A percentile compares a stretch with the other conserved stretches of the same genome.
Conservation (phyloP, 2,329 filamentous ascomycete species). For the Ceratocystis variospora region DNA sequence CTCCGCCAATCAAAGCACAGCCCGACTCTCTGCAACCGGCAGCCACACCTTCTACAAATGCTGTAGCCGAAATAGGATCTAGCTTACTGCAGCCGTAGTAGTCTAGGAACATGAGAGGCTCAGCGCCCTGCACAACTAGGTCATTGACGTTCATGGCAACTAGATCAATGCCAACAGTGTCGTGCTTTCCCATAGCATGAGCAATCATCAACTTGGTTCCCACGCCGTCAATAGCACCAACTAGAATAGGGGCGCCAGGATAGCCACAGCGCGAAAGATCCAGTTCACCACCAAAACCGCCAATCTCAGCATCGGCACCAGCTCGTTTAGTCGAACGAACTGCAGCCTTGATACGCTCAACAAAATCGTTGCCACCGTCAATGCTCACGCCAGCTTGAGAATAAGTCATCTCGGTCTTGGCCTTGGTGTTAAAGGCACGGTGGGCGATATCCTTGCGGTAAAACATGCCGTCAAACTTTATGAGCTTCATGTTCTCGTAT, state of each 20-base stretch:
- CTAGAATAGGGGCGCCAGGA: constrained; percentile 53
- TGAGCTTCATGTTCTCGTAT: constrained; percentile 62
- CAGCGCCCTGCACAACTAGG: constrained; percentile 86
- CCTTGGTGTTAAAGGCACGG: constrained; percentile 44
- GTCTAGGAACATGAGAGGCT: constrained; percentile 91
- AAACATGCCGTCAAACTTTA: constrained; percentile 80
- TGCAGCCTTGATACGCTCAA: constrained; percentile 78
- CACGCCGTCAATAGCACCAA: constrained; percentile 92
- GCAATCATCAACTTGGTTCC: constrained; percentile 96
- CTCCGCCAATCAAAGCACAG: constrained; percentile 87
- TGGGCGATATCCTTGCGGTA: constrained; percentile 87
- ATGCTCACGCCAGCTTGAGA: constrained; percentile 89
- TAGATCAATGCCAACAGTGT: constrained; percentile 89
- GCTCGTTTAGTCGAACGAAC: constrained; percentile 75
- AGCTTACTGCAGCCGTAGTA: constrained; percentile 92
- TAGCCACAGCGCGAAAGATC: constrained; percentile 55
- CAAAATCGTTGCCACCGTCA: constrained; percentile 82
- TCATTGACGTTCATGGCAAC: constrained; percentile 99
- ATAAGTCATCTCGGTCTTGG: constrained; percentile 55
- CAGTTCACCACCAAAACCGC: constrained; percentile 83
- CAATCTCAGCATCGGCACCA: constrained; percentile 84
- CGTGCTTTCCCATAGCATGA: constrained; percentile 75
- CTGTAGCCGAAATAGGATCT: constrained; percentile 59
- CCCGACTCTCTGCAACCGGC: constrained; percentile 71
- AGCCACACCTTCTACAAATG: constrained; percentile 86